Conservation (phyloP, 441 rosid genomes). For the Populus hybrid region DNA sequence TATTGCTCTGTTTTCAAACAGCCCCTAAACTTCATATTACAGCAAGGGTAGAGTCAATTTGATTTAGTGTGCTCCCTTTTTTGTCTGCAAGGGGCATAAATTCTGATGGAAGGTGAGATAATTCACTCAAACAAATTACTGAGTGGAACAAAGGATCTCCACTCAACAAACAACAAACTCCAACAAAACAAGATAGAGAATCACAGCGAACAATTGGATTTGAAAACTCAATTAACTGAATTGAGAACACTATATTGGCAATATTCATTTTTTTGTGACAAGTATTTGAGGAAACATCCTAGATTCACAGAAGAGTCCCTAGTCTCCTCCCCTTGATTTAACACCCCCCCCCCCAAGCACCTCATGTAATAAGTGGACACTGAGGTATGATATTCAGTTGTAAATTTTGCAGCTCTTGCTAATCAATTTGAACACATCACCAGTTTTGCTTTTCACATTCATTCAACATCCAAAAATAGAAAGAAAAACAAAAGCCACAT, state of each 20-base stretch:
- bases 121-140: background rate
- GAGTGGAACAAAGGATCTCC: background rate
- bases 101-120: background rate
- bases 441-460: background rate
- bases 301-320: too few relatives aligned
- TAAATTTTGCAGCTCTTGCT: background rate
- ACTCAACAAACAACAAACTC: background rate
- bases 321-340: too few relatives aligned
- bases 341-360: too few relatives aligned
- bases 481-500: background rate
- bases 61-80: background rate
- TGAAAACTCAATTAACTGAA: too few relatives aligned
- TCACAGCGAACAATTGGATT: background rate
- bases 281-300: too few relatives aligned
- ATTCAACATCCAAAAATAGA: background rate
- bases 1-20: too few relatives aligned
- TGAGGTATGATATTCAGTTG: background rate
- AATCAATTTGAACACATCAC: background rate
- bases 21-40: background rate
- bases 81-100: background rate
- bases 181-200: background rate
- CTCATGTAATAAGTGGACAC: background rate
- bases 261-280: too few relatives aligned
- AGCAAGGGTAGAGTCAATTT: background rate
- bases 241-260: too few relatives aligned